Conservation (phyloP, 805 yeast species). For the Wickerhamiella domercqiae region DNA sequence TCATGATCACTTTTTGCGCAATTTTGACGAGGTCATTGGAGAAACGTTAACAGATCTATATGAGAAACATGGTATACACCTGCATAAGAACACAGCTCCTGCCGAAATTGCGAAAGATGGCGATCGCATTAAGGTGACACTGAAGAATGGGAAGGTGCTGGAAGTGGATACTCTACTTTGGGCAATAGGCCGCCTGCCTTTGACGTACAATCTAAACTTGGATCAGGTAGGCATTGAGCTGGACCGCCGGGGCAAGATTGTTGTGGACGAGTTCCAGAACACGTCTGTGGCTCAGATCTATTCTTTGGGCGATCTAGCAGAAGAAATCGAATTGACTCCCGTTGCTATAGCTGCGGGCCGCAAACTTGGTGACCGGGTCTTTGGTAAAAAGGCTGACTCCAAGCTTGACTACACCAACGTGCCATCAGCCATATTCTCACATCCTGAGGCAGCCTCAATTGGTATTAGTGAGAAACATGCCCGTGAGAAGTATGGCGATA, state of each 20-base stretch:
- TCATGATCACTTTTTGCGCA: slow-evolving; percentile 79
- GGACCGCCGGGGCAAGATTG: slow-evolving; percentile 44
- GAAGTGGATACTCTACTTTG: slow-evolving; percentile 73
- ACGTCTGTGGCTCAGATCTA: slow-evolving; percentile 56
- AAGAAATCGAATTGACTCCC: slow-evolving; percentile 88
- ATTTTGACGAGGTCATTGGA: slow-evolving; percentile 72
- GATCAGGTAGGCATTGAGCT: slow-evolving; percentile 59
- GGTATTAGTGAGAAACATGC: slow-evolving; percentile 79
- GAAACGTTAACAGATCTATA: slow-evolving; percentile 67
- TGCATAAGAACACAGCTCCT: slow-evolving; percentile 49
- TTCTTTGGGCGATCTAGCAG: slow-evolving; percentile 90
- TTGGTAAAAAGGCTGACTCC: slow-evolving; percentile 62
- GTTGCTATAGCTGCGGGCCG: slow-evolving; percentile 99
- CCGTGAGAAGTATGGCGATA: slow-evolving; percentile 58
- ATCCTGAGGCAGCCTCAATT: slow-evolving; percentile 93
- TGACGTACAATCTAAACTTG: slow-evolving; percentile 49
- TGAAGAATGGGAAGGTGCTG: slow-evolving; percentile 22
- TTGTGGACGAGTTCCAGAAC: slow-evolving; percentile 79
- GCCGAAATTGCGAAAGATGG: slow-evolving; percentile 30
- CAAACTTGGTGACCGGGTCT: slow-evolving; percentile 76
- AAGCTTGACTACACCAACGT: slow-evolving; percentile 76
- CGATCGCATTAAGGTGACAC: slow-evolving; percentile 22
- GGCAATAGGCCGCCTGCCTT: slow-evolving; percentile 86
- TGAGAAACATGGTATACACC: slow-evolving; percentile 62
- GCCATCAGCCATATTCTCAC: slow-evolving; percentile 95